These are phyloP conservation scores for Austroboletus novae-zelandiae DNA, from an alignment of 1,284 basidiomycete genomes.

Conservation along the genomic window DNA sequence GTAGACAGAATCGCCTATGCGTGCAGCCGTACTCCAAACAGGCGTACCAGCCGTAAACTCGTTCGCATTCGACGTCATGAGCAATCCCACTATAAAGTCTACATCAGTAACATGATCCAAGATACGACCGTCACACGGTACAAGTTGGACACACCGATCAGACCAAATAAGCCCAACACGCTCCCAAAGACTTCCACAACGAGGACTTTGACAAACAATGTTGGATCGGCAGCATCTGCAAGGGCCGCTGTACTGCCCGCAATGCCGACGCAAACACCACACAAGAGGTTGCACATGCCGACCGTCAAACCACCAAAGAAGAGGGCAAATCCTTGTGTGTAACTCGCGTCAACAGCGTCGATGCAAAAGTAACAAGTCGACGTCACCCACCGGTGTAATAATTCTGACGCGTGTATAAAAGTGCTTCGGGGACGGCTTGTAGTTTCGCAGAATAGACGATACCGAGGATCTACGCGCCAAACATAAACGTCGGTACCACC, in stretches of 20 bases:
- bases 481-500: neutral
- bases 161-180: constrained; percentile 86
- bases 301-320: constrained; percentile 96
- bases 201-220: constrained; percentile 91
- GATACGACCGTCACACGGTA: neutral
- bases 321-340: constrained; percentile 72
- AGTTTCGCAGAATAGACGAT: constrained; percentile 91
- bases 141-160: constrained; percentile 70
- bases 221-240: constrained; percentile 89
- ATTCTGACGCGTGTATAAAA: constrained; percentile 78
- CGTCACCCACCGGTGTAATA: constrained; percentile 79
- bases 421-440: constrained; percentile 52
- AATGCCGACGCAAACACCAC: constrained; percentile 88
- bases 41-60: constrained; percentile 48
- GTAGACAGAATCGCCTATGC: constrained; percentile 19
- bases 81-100: constrained; percentile 52
- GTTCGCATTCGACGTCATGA: constrained; percentile 59
- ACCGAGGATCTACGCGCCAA: constrained; percentile 71
- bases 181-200: constrained; percentile 95
- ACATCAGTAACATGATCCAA: constrained; percentile 1
- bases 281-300: constrained; percentile 89
- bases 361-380: too few species aligned
- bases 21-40: constrained; percentile 22
- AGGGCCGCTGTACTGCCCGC: constrained; percentile 91
- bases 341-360: neutral